phyloP scores from a whole-genome alignment of 345 rosid genomes.

The Lepidium aucheri region DNA sequence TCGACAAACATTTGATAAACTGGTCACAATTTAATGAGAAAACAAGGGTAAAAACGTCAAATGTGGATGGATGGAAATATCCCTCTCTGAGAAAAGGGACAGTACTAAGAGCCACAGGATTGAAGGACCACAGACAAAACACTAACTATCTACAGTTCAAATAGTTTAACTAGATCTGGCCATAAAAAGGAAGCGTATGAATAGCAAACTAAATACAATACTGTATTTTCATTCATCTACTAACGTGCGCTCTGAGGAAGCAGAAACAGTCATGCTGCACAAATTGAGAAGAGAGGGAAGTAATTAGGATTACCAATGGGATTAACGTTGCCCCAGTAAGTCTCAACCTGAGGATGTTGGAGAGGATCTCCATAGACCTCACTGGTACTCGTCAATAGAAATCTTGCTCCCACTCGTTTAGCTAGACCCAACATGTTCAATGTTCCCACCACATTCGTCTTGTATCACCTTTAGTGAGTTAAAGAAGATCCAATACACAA shows the following conservation, averaged over 20 bases:
- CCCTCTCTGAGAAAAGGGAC: not conserved
- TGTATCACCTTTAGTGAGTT: conserved; percentile 27
- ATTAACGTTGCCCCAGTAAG: conserved; percentile 99
- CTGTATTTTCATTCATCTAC: not conserved
- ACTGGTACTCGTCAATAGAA: conserved; percentile 85
- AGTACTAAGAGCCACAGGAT: not conserved
- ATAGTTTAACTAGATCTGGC: conserved; percentile 1
- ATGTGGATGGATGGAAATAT: not conserved
- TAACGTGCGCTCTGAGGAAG: not conserved
- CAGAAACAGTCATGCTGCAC: too few species aligned
- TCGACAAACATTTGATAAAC: too few species aligned
- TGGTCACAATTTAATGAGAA: not conserved
- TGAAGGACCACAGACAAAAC: not conserved
- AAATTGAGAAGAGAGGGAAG: not conserved
- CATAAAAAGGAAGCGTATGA: not conserved
- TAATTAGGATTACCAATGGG: conserved; percentile 59
- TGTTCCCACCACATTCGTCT: conserved; percentile 97
- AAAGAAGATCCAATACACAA: conserved; percentile 9
- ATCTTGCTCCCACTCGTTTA: conserved; percentile 89
- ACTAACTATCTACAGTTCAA: not conserved
- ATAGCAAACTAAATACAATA: too few species aligned
- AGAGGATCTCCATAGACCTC: conserved; percentile 99
- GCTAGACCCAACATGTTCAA: conserved; percentile 94
- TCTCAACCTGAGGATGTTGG: conserved; percentile 98
- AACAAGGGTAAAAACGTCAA: not conserved